Base-by-base conservation (phyloP, 352 stramenopile genomes). In the Globisporangium perplexum region DNA sequence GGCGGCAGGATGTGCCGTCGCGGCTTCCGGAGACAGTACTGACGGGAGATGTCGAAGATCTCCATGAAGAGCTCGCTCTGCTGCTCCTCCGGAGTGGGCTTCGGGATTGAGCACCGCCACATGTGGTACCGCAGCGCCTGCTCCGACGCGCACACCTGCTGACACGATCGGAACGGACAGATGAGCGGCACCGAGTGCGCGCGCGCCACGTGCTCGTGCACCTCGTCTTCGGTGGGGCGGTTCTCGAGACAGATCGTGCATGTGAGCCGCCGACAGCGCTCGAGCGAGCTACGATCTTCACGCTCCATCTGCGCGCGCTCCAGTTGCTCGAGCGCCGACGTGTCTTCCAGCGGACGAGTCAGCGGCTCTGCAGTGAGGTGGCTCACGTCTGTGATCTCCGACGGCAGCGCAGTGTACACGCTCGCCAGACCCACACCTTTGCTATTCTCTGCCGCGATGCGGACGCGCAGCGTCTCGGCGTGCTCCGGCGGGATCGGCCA, bases 1-100 rank as follows among this genome's bases (percentile, higher is more conserved):
- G 41, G 35, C 18, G 39, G 62, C 28, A 79, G 58, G 1, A 61
- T 36, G 43, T 93, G 83, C 2, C 83, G 72, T 3, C 72, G 65
- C 2, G 79, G 68, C 44, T 93, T 93, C 1, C 74, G 69, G 38
- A 90, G 67, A 50, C 77, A 90, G 39, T 93, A 93, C 55, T 91
- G 80, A 2, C 69, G 63, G 26, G 83, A 93, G 1, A 89, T 58
- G 50, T 81, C 61, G 33, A 89, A 87, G 8, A 89, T 86, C 42
- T 87, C 69, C 59, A 91, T 81, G 54, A 90, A 91, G 1, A 88
- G 59, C 28, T 68, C 65, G 43, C 74, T 89, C 20, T 70, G 57
- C 3, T 68, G 59, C 56, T 93, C 83, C 33, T 89, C 77, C 0
- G 44, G 24, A 6, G 76, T 87, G 17, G 77, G 69, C 20, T 71